These are phyloP conservation scores for Globisporangium carolinianum DNA, from an alignment of 352 stramenopile genomes.

Conservation along the genomic window DNA sequence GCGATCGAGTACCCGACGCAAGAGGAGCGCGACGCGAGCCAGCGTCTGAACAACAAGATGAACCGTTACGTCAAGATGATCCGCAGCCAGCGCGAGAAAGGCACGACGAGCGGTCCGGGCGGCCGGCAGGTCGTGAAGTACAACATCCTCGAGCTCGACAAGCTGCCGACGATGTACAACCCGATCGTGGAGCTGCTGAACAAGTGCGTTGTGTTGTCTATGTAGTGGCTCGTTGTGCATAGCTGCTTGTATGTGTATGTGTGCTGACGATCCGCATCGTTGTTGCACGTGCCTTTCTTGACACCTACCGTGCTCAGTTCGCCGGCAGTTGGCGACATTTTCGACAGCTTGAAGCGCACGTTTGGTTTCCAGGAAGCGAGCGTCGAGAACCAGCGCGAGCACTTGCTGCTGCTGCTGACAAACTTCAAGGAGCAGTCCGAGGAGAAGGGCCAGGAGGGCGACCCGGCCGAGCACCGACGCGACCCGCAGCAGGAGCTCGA, in stretches of 20 bases:
- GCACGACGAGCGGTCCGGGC: slow-evolving; percentile 17
- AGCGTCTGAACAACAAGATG: slow-evolving; percentile 81
- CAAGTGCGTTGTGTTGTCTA: slow-evolving; percentile 22
- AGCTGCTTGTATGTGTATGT: too few relatives aligned
- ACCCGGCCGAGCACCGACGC: slow-evolving; percentile 31
- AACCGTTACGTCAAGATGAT: slow-evolving; percentile 86
- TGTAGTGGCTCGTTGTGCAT: too few relatives aligned
- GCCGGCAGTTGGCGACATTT: slow-evolving; percentile 63
- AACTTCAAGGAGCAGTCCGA: slow-evolving; percentile 78
- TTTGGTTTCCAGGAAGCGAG: slow-evolving; percentile 94
- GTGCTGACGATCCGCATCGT: too few relatives aligned
- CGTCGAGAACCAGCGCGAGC: slow-evolving; percentile 70
- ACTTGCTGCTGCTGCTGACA: slow-evolving; percentile 72
- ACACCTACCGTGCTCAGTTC: slow-evolving; percentile 15
- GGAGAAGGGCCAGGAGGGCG: slow-evolving; percentile 24
- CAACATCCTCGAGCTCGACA: slow-evolving; percentile 72
- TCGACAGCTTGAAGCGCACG: slow-evolving; percentile 91
- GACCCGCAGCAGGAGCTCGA: slow-evolving; percentile 67
- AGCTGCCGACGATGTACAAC: slow-evolving; percentile 62
- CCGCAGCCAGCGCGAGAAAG: slow-evolving; percentile 64
- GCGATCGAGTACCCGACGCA: slow-evolving; percentile 66
- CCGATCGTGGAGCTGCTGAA: slow-evolving; percentile 43
- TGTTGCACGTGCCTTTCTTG: too few relatives aligned
- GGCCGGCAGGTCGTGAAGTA: slow-evolving; percentile 37
- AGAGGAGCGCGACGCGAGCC: slow-evolving; percentile 65